These are phyloP conservation scores for Pestalotiopsis sp. DNA, from an alignment of 2,329 filamentous ascomycete genomes.

Conservation along the genomic window DNA sequence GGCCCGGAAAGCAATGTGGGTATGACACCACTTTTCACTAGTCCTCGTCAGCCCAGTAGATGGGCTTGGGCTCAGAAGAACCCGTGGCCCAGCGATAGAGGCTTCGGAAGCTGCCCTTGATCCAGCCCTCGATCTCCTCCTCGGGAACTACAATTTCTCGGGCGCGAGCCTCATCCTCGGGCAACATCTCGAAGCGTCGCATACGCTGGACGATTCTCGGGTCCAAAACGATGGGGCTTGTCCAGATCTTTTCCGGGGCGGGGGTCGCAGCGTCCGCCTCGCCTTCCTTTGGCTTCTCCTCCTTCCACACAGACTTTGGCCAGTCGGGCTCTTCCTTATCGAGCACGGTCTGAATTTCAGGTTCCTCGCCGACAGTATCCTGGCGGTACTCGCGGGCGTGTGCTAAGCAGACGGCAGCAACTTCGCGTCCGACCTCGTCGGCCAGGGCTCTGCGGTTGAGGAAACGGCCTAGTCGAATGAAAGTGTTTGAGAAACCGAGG, in stretches of 20 bases:
- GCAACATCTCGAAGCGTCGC: constrained; percentile 72
- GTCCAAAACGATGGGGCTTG: constrained; percentile 75
- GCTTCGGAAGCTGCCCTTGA: constrained; percentile 61
- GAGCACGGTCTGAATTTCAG: constrained; percentile 68
- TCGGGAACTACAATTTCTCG: constrained; percentile 64
- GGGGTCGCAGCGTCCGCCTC: constrained; percentile 23
- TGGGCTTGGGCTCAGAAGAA: constrained; percentile 39
- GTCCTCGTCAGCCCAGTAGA: constrained; percentile 21
- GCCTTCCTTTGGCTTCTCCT: constrained; percentile 44
- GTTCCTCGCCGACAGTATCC: constrained; percentile 35
- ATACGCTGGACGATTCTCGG: constrained; percentile 76
- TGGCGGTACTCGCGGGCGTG: constrained; percentile 54
- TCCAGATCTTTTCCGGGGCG: constrained; percentile 63
- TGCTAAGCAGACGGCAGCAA: constrained; percentile 80
- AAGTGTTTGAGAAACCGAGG: constrained; percentile 89
- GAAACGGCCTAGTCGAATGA: constrained; percentile 84
- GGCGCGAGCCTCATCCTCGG: constrained; percentile 72
- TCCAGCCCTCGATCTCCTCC: constrained; percentile 71
- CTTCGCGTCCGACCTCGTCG: constrained; percentile 84
- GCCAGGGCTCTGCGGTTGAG: constrained; percentile 83
- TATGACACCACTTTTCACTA: neutral
- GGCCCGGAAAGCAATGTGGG: neutral
- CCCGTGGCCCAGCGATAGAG: constrained; percentile 55
- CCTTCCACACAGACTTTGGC: constrained; percentile 77
- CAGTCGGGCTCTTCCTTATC: constrained; percentile 77